phyloP scores from a whole-genome alignment of 2,329 filamentous ascomycete genomes.

The Pyrenophora seminiperda region DNA sequence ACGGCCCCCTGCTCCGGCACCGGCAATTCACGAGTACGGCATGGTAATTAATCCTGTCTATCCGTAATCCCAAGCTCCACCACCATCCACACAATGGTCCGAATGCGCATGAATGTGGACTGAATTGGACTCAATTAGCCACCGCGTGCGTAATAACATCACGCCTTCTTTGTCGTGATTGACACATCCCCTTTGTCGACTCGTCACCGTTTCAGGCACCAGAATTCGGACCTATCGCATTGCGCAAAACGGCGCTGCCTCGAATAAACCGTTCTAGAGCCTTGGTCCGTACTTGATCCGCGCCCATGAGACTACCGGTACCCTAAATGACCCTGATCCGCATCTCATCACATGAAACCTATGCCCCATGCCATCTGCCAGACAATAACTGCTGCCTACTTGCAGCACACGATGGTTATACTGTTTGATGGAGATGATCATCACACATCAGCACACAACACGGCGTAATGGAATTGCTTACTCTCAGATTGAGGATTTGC shows the following conservation, averaged over 20 bases:
- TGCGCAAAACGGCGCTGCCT: constrained; percentile 30
- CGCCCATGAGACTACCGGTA: not conserved
- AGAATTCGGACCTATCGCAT: constrained; percentile 35
- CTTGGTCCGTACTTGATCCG: not conserved
- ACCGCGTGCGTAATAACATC: constrained; percentile 23
- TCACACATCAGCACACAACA: no score
- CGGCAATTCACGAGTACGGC: constrained; percentile 8
- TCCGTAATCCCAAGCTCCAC: constrained; percentile 9
- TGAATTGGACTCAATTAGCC: constrained; percentile 3
- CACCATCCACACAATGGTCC: constrained; percentile 6
- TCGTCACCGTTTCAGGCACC: constrained; percentile 37
- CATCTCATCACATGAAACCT: not conserved
- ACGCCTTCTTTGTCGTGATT: constrained; percentile 21
- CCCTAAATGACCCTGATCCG: not conserved
- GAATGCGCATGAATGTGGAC: constrained; percentile 7
- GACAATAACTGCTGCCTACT: no score
- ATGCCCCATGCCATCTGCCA: no score
- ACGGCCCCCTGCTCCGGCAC: constrained; percentile 1
- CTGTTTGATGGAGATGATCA: no score
- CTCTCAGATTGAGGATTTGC: no score
- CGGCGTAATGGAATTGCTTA: no score
- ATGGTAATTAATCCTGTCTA: constrained; percentile 17
- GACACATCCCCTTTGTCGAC: constrained; percentile 17
- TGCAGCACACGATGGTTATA: no score
- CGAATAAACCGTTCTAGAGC: constrained; percentile 5